A percentile compares a stretch with the other conserved stretches of the same genome.
Evolutionary conservation across 768 basidiomycete genomes (phyloP).

Genomic region (Leccinum boreale): DNA sequence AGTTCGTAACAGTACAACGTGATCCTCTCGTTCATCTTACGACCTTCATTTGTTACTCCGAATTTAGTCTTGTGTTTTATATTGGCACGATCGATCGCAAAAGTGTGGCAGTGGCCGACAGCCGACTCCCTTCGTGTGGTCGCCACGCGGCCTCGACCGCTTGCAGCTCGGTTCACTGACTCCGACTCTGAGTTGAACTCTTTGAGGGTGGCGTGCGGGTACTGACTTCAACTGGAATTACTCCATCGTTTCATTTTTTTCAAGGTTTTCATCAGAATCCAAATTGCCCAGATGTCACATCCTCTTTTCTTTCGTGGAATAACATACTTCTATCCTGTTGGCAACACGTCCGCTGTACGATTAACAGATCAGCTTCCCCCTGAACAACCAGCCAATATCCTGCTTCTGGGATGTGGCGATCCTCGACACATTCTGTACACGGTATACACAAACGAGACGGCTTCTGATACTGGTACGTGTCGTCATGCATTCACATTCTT

Average conservation of each 20-base stretch:
- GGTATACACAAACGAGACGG: slow-evolving; percentile 23
- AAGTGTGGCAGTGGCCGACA: not conserved
- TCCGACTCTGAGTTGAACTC: not conserved
- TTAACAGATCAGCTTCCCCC: slow-evolving; percentile 47
- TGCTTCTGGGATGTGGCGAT: slow-evolving; percentile 58
- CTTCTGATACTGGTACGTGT: slow-evolving; percentile 8
- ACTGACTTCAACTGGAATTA: not conserved
- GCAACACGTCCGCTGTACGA: slow-evolving; percentile 54
- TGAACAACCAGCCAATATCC: slow-evolving; percentile 44
- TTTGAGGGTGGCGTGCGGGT: too few species aligned
- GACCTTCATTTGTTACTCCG: not conserved
- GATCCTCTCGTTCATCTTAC: not conserved
- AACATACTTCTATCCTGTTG: slow-evolving; percentile 54
- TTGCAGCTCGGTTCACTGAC: not conserved
- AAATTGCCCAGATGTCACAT: slow-evolving; percentile 19
- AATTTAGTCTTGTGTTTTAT: too few species aligned
- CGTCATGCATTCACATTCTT: not conserved
- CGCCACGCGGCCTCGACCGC: not conserved
- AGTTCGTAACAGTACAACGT: not conserved
- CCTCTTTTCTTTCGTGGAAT: slow-evolving; percentile 27
- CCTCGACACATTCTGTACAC: slow-evolving; percentile 53
- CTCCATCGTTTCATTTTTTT: not conserved
- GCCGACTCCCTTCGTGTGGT: not conserved
- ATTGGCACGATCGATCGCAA: not conserved
- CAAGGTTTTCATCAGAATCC: not conserved